These are phyloP conservation scores for Circinella minor DNA, from an alignment of 371 early-diverging fungal genomes.

Conservation along the genomic window DNA sequence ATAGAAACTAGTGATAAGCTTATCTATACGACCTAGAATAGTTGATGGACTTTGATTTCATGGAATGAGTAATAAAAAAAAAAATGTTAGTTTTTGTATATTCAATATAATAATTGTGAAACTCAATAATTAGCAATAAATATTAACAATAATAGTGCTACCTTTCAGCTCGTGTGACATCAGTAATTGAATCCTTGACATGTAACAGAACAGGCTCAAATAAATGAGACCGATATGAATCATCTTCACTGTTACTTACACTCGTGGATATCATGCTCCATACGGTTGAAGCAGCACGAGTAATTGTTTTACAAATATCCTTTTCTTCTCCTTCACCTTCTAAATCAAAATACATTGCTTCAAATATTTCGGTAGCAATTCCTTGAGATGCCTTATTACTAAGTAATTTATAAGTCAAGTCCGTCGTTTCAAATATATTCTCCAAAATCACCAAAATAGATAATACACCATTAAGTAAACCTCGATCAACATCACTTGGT, in stretches of 20 bases:
- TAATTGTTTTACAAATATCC: conserved; percentile 8
- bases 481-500: not conserved
- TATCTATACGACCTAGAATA: conserved; percentile 27
- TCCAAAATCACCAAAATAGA: conserved; percentile 2
- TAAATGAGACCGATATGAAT: not conserved
- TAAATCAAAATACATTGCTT: conserved; percentile 31
- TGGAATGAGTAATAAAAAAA: not conserved
- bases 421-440: not conserved
- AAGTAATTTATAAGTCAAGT: not conserved
- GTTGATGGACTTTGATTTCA: conserved; percentile 17
- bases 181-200: conserved; percentile 45
- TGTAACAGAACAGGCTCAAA: conserved; percentile 26
- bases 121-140: too few species aligned
- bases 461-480: not conserved
- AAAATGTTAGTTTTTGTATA: too few species aligned
- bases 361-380: conserved; percentile 29
- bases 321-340: conserved; percentile 8
- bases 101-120: too few species aligned
- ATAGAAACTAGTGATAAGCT: conserved; percentile 10
- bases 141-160: conserved; percentile 2
- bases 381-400: not conserved
- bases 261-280: conserved; percentile 25
- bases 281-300: conserved; percentile 17
- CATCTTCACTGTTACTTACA: not conserved
- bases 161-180: conserved; percentile 52